phyloP scores from a whole-genome alignment of 1,284 basidiomycete genomes.

The Sphaerobolus stellatus region DNA sequence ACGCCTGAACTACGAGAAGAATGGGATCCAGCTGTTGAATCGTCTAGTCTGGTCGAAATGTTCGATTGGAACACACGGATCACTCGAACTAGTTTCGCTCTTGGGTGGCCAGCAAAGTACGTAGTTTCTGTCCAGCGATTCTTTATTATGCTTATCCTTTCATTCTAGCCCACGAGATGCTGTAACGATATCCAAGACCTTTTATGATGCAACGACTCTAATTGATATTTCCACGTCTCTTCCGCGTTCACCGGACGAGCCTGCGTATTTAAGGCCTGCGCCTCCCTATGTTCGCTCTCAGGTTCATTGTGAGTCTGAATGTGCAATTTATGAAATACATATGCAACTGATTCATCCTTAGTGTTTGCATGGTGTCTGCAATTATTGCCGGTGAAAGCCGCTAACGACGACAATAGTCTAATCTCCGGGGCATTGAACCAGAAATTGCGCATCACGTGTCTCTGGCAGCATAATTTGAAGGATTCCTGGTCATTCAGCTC shows the following conservation, averaged over 20 bases:
- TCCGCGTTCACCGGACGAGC: slow-evolving; percentile 89
- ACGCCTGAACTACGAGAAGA: slow-evolving; percentile 85
- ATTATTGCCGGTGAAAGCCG: slow-evolving; percentile 23
- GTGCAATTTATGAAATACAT: slow-evolving; percentile 9
- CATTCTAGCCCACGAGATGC: slow-evolving; percentile 78
- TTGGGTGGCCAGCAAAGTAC: slow-evolving; percentile 97
- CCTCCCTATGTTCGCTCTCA: slow-evolving; percentile 95
- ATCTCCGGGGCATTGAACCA: slow-evolving; percentile 33
- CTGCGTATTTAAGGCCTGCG: slow-evolving; percentile 88
- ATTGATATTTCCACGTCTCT: slow-evolving; percentile 95
- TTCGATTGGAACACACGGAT: slow-evolving; percentile 86
- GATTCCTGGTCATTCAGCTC: slow-evolving; percentile 81
- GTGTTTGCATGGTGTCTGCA: slow-evolving; percentile 96
- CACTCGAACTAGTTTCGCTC: slow-evolving; percentile 83
- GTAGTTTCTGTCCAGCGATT: slow-evolving; percentile 32
- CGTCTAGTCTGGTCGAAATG: slow-evolving; percentile 80
- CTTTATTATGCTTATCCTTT: slow-evolving; percentile 21
- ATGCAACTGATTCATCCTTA: slow-evolving; percentile 29
- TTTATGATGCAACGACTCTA: slow-evolving; percentile 78
- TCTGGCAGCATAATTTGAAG: slow-evolving; percentile 96
- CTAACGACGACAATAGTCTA: slow-evolving; percentile 26
- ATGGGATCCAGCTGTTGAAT: slow-evolving; percentile 93
- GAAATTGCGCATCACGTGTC: slow-evolving; percentile 77
- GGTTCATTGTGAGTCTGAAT: slow-evolving; percentile 61
- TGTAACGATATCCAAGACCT: slow-evolving; percentile 87